Base-by-base conservation (phyloP, 2,329 filamentous ascomycete species). In the Monilinia fructigena region DNA sequence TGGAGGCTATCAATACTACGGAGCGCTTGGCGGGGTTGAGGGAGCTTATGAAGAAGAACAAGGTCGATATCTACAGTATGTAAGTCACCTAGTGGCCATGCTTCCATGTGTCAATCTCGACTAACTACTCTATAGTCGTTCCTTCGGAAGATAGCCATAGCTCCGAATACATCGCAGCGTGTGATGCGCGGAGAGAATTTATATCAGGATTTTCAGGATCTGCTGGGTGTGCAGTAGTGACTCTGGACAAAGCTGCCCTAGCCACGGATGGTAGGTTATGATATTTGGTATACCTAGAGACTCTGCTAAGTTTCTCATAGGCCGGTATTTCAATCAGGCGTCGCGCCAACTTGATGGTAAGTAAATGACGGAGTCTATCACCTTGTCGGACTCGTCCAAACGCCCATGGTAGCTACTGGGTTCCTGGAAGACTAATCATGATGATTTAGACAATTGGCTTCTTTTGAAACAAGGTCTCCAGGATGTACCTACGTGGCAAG, bases 321-420 rank as follows among this genome's bases (percentile, higher is more conserved):
- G 95, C 40, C 89, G 95, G 71, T 99, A 99, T 79, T 99, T 98
- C 83, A 98, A 96, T 80, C 95, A 99, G 79, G 95, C 95, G 35
- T 82, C 88, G 69, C 91, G 93, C 74, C 92, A 99, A 78, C 86
- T 99, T 40, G 95, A 98, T 77, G 80, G 79, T 62, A 65, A 65
- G 63, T 55, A 48, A 64, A 48, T n/a, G 31, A 23, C 12, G 18
- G 12, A 23, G 18, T 14, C 26, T 28, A 16, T 38, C 18, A 8
- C 18, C 53, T 50, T 42, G 56, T 20, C 20, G 18, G 6, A 45
- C 47, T 8, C 23, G 26, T 31, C 48, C 35, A 26, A 23, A 63
- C 38, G 7, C 23, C 10, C 0, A 26, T 45, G 7, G 14, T 42
- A 28, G 45, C 40, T 52, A 59, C 42, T 18, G 23, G 50, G 28